These are phyloP conservation scores for Chamaecyparis obtusa DNA, from an alignment of 75 land plant species.

Conservation along the genomic window DNA sequence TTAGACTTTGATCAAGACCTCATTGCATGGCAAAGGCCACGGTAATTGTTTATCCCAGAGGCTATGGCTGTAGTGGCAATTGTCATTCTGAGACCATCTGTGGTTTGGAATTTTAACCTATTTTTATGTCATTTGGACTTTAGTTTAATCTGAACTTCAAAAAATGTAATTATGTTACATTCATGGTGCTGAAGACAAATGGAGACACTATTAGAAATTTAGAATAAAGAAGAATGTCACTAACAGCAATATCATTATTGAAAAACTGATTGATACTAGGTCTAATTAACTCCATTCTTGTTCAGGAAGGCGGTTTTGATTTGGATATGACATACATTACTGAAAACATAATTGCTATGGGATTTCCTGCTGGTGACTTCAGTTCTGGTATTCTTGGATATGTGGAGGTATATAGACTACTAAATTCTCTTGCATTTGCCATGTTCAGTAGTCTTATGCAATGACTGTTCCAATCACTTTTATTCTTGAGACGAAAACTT, in stretches of 20 bases:
- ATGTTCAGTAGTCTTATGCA: background rate
- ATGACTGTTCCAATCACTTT: background rate
- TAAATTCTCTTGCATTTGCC: background rate
- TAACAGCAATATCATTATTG: background rate
- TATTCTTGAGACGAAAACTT: background rate
- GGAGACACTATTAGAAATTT: background rate
- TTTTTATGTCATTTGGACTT: background rate
- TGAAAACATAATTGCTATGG: slow-evolving; percentile 99
- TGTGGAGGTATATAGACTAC: slow-evolving; percentile 66
- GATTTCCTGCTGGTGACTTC: slow-evolving; percentile 98
- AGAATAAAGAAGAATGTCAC: background rate
- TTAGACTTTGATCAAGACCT: background rate
- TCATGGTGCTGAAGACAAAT: background rate
- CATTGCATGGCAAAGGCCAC: background rate
- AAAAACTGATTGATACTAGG: background rate
- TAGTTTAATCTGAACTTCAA: background rate
- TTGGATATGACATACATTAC: slow-evolving; percentile 99
- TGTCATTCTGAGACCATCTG: background rate
- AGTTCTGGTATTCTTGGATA: slow-evolving; percentile 98
- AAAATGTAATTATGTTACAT: background rate
- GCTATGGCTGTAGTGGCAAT: background rate
- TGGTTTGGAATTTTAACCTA: background rate
- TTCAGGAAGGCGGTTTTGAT: slow-evolving; percentile 97
- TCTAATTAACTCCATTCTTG: background rate
- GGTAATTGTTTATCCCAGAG: background rate